Base-by-base conservation (phyloP, 2,329 filamentous ascomycete genomes). In the Ophiostoma pallidulum region DNA sequence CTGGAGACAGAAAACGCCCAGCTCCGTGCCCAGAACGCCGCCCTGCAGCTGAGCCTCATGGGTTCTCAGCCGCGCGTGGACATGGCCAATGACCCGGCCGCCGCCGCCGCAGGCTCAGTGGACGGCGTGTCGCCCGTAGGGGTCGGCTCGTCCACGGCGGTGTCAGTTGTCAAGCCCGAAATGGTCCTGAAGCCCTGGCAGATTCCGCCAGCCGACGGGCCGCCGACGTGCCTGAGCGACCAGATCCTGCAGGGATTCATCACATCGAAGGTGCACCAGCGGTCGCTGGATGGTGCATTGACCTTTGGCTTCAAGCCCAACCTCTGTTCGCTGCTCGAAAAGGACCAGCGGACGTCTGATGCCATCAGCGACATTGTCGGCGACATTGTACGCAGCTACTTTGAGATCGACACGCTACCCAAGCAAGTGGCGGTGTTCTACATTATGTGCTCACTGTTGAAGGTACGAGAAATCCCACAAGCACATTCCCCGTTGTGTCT, bases 351-450 rank as follows among this genome's bases (percentile, higher is more conserved):
- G 4, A 58, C 58, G 0, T 53, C 56, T 18, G 60, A 62, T 38
- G 56, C 59, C 10, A 60, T 61, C n/a, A 62, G 60, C 51, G 60
- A 62, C 26, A 55, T 63, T 22, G 60, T 61, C 8, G 60, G 59
- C 2, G 59, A 61, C 31, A 55, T 63, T 28, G 48, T 63, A 2
- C 51, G 58, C 41, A 59, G 58, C 5, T 62, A 62, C 46, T 50
- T 55, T 4, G 59, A 63, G 53, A 61, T 63, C 12, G 56, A 60
- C 42, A 56, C 55, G 2, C 49, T 62, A 14, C 50, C 50, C 0
- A 60, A 61, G 19, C 57, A 61, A 38, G 60, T 60, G 3, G 60
- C 60, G 4, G 59, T 62, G 1, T 63, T 61, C 42, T 62, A 58
- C 47, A 47, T 58, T 35, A 59, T 62, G 55, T 55, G 53, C 8